Evolutionary conservation across 2,329 filamentous ascomycete species (phyloP), one percentile per base, ranked within the genome.

Genomic region (Pseudogymnoascus sp.): DNA sequence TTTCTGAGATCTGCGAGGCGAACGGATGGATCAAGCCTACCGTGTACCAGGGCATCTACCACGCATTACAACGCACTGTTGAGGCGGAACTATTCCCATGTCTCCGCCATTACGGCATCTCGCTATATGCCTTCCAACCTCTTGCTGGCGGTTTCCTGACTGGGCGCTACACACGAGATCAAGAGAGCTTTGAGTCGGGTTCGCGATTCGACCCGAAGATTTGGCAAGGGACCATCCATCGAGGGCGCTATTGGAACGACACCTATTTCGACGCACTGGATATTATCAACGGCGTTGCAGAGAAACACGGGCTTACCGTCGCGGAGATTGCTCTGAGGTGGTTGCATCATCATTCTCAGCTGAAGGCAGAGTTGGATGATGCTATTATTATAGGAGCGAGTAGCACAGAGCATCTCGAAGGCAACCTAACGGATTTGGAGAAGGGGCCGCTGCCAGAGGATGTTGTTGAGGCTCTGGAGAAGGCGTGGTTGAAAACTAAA

Each of bases 321-420:
- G 80, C 91, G 54, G 90, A 94, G 75, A 85, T 82, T 14, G 88
- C 88, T 1, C 77, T 92, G 70, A 79, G 89, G 59, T 93, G 89
- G 89, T 73, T 81, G 60, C 80, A 83, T 57, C 87, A 92, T 71
- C 89, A 93, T 74, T 89, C 85, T 6, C 74, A 76, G 62, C 75
- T 87, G 47, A 79, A 76, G 64, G 71, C 80, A 64, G 78, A 75
- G 65, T 72, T 76, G 39, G 79, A 79, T 66, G 84, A 86, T 71
- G 82, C 80, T 34, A 76, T 87, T 65, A 76, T 87, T 59, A 78
- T 86, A 58, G 84, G 84, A 35, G 77, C 83, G 58, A 84, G 81
- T 61, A 83, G 77, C 67, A 73, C 80, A 57, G 75, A 76, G 59
- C 83, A 87, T 73, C 74, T 87, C 34, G 77, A 80, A 67, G 74